These are phyloP conservation scores for Termitomyces sp. DNA, from an alignment of 768 basidiomycete species.

Conservation along the genomic window DNA sequence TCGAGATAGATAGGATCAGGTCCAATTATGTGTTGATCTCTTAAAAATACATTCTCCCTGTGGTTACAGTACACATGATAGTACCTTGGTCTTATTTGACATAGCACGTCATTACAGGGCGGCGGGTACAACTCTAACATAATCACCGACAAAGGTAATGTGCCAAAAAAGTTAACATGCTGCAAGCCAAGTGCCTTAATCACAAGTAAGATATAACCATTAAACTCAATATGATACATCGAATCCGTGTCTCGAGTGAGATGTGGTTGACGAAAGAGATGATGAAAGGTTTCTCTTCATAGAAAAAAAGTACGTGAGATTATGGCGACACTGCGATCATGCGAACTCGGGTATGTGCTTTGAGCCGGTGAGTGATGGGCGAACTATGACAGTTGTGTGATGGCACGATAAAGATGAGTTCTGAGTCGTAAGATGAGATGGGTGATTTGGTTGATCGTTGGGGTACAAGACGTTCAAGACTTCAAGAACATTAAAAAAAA, in stretches of 20 bases:
- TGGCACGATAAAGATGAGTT: neutral
- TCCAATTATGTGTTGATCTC: no score
- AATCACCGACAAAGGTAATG: no score
- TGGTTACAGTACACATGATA: no score
- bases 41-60: no score
- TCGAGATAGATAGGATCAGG: no score
- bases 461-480: neutral
- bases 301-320: neutral
- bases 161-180: neutral
- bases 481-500: neutral
- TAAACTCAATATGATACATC: neutral
- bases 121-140: no score
- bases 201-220: neutral
- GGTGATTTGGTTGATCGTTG: neutral
- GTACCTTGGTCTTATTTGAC: no score
- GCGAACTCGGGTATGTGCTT: neutral
- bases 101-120: no score
- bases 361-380: neutral
- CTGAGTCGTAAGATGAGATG: neutral
- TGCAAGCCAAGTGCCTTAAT: neutral
- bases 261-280: neutral
- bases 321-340: neutral
- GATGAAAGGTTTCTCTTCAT: neutral
- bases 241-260: neutral
- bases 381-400: neutral